Evolutionary conservation across 1,284 basidiomycete species (phyloP), one percentile per base, ranked within the genome.

Genomic region (Boletellus sp.): DNA sequence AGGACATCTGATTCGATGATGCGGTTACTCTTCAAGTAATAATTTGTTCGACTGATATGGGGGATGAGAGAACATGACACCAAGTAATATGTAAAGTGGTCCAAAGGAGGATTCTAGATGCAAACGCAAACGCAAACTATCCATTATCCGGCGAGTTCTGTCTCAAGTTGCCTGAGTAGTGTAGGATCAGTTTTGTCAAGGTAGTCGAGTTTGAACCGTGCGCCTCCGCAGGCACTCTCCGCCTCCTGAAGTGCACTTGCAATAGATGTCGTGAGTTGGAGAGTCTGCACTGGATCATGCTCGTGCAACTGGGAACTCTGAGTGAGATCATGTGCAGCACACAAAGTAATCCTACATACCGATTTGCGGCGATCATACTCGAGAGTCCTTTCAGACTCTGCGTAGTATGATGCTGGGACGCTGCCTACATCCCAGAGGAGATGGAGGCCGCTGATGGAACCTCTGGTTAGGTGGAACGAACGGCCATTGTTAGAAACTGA

Each of bases 341-440:
- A 47, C 32, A 44, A 41, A 37, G 16, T 37, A 1, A 15, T 15
- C 13, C 30, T 15, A 69, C 78, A 41, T 67, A 91, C 89, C 54
- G 72, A 69, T 73, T 81, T 81, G 42, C 89, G 80, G 43, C 89
- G 84, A 30, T 76, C 73, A 60, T 85, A 84, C 64, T 92, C 89
- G 8, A 80, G 71, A 1, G 85, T 89, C 4, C 76, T 82, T 66
- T 86, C 77, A 10, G 79, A 77, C 16, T 74, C 76, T 36, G 79
- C 75, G 60, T 80, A 86, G 58, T 80, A 85, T 3, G 76, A 71
- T 8, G 66, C 60, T 3, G 85, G 83, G 24, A 80, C 70, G 49
- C 74, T 74, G 47, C 81, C 73, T 4, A 80, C 64, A 56, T 89
- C 86, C 88, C 89, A 91, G 61, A 79, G 84, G 16, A 83, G 72